Base-by-base conservation (phyloP, 495 filamentous ascomycete genomes). In the Staphylotrichum longicolle region DNA sequence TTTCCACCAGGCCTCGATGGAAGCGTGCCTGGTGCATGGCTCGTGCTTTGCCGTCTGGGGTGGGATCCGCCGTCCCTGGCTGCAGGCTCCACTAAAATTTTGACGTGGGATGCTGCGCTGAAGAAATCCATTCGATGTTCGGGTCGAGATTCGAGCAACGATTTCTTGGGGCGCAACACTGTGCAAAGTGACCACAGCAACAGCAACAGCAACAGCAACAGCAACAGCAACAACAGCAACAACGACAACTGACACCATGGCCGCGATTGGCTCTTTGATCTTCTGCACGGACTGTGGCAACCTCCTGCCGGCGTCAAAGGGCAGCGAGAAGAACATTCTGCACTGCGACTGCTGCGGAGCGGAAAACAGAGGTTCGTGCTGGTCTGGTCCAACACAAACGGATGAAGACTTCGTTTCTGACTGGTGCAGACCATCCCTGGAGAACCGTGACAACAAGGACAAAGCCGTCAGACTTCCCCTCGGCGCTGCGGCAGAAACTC, bases 261-360 rank as follows among this genome's bases (percentile, higher is more conserved):
- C 93, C 60, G 85, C 87, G 9, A 90, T 96, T 62, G 93, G 91
- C 32, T 94, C 91, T 35, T 79, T 96, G 37, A 85, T 96, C 45
- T 98, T 98, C 77, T 97, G 94, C 77, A 91, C 85, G 15, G 91
- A 92, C 71, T 96, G 93, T 73, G 93, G 93, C 50, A 93, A 96
- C 73, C 82, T 97, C 3, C 83, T 98, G 49, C 90, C 94, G 32
- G 82, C 84, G 32, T 89, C 90, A 30, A 85, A 87, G 52, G 90
- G 91, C 44, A 83, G 85, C 63, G 78, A 83, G 58, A 87, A 91
- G 68, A 87, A 86, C 14, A 85, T 89, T 57, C 75, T 98, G 30
- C 77, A 80, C 63, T 98, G 93, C 78, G 86, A 88, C 66, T 86
- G 92, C 66, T 98, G 94, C 74, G 91, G 91, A 50, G 81, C 88